Evolutionary conservation across 768 basidiomycete species (phyloP).

Genomic region (Leccinum obscurum): DNA sequence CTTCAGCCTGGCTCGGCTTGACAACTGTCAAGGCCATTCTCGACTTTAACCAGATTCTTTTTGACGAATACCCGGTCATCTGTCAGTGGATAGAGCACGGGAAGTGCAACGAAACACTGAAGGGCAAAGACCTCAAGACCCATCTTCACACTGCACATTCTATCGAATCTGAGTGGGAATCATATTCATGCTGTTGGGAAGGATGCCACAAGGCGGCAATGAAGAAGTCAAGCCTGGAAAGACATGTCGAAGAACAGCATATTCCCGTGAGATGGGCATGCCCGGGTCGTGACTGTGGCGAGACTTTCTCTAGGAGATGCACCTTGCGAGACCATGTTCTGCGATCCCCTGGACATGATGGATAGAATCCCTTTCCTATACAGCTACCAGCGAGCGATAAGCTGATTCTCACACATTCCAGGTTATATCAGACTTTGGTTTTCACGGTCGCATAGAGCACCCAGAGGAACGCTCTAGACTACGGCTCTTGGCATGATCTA

Average conservation of each 20-base stretch:
- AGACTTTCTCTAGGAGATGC: too few relatives aligned
- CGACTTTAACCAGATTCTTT: not conserved
- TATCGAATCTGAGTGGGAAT: too few relatives aligned
- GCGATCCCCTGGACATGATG: too few relatives aligned
- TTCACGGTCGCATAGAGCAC: not conserved
- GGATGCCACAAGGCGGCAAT: too few relatives aligned
- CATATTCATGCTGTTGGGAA: too few relatives aligned
- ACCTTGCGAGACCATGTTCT: too few relatives aligned
- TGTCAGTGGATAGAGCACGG: slow-evolving; percentile 11
- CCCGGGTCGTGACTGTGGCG: too few relatives aligned
- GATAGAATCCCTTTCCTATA: too few relatives aligned
- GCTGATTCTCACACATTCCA: not conserved
- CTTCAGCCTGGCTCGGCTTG: not conserved
- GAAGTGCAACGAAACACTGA: not conserved
- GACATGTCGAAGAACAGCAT: too few relatives aligned
- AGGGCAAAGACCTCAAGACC: not conserved
- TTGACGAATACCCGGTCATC: not conserved
- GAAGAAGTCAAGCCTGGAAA: too few relatives aligned
- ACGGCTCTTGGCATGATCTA: not conserved
- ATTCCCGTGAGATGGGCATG: too few relatives aligned
- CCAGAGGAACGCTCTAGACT: not conserved
- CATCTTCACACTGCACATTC: slow-evolving; percentile 11
- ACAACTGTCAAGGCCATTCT: slow-evolving; percentile 5
- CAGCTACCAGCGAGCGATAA: not conserved
- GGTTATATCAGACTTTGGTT: not conserved